Conservation (phyloP, 2,329 filamentous ascomycete species). For the Colletotrichum sp. region DNA sequence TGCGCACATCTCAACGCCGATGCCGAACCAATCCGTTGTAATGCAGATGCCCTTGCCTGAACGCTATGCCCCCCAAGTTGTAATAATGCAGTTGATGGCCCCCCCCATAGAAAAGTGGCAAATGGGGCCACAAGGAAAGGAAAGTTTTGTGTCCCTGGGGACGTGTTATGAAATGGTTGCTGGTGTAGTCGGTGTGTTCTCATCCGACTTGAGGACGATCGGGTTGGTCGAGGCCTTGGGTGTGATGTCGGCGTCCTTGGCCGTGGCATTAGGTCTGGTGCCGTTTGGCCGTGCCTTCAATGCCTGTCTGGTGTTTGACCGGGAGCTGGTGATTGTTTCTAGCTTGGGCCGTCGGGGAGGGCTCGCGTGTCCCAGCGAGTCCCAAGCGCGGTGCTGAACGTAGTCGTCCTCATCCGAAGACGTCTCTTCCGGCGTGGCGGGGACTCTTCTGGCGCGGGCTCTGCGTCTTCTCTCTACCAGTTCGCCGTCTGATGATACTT, state of each 20-base stretch:
- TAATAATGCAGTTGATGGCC: slow-evolving; percentile 10
- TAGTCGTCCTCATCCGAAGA: slow-evolving; percentile 33
- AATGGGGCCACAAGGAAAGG: neutral
- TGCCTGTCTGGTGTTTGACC: slow-evolving; percentile 33
- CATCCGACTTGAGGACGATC: neutral
- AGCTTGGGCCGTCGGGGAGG: slow-evolving; percentile 49
- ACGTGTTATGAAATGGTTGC: neutral
- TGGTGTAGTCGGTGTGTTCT: neutral
- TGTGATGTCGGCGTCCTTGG: slow-evolving; percentile 12
- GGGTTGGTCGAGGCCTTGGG: slow-evolving; percentile 20
- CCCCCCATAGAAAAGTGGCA: neutral
- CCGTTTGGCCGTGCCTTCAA: slow-evolving; percentile 27
- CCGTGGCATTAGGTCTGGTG: neutral
- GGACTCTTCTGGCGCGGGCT: slow-evolving; percentile 1
- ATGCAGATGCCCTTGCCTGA: slow-evolving; percentile 16
- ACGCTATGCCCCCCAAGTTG: slow-evolving; percentile 14
- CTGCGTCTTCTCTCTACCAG: slow-evolving; percentile 17
- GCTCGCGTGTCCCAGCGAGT: slow-evolving; percentile 29
- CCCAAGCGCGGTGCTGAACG: slow-evolving; percentile 22
- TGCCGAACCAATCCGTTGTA: neutral
- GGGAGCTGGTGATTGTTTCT: slow-evolving; percentile 51
- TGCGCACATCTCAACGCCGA: slow-evolving; percentile 13
- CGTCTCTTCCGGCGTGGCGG: slow-evolving; percentile 29
- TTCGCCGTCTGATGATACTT: slow-evolving; percentile 25
- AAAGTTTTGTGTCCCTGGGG: neutral